These are phyloP conservation scores for Annona squamosa DNA, from an alignment of 164 flowering plant species.

Conservation along the genomic window DNA sequence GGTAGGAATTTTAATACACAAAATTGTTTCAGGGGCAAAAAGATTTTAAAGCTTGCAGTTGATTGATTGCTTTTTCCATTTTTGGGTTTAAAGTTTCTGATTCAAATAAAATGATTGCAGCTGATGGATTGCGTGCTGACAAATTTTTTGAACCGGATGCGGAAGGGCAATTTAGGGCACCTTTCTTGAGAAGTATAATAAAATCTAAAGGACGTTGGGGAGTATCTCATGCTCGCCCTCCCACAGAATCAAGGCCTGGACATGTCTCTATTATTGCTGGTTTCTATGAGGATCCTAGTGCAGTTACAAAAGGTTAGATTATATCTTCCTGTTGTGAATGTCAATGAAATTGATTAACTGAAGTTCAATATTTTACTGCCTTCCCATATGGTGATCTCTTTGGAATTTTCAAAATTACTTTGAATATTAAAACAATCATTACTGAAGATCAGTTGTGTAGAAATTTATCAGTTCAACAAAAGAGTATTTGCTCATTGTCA, in stretches of 20 bases:
- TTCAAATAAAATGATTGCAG: constrained; percentile 32
- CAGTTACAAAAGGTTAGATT: constrained; percentile 76
- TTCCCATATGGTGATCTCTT: neutral
- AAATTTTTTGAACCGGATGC: constrained; percentile 90
- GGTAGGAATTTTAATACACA: too few relatives aligned
- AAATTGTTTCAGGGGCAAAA: neutral
- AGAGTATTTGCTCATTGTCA: too few relatives aligned
- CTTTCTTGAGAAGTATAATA: constrained; percentile 80
- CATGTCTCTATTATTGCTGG: constrained; percentile 96
- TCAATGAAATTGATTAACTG: neutral
- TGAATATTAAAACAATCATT: neutral
- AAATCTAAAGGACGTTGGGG: constrained; percentile 87
- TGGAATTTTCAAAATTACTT: neutral
- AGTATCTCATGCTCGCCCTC: constrained; percentile 98
- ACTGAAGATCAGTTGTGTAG: neutral
- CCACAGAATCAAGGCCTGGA: constrained; percentile 97
- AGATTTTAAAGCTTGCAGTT: neutral
- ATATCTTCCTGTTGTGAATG: neutral
- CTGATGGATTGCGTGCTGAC: constrained; percentile 95
- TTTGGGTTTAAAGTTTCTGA: neutral
- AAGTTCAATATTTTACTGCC: neutral
- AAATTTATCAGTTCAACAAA: too few relatives aligned
- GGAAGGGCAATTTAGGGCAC: constrained; percentile 71
- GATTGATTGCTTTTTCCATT: neutral
- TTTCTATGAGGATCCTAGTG: constrained; percentile 97